Base-by-base conservation (phyloP, 495 filamentous ascomycete species). In the Penicillium dipodomyicola region DNA sequence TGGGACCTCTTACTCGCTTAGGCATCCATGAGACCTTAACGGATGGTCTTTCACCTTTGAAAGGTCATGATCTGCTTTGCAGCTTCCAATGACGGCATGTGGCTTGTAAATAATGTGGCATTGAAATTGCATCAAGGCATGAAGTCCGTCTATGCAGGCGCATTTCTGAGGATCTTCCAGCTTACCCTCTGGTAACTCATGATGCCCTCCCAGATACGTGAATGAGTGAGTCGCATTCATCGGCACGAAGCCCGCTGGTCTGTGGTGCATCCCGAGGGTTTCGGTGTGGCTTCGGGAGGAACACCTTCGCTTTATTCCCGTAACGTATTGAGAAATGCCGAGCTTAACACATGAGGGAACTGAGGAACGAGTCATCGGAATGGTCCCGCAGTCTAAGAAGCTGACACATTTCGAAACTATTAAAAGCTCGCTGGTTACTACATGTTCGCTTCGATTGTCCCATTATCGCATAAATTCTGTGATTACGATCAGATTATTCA, bases 1-100 rank as follows among this genome's bases (percentile, higher is more conserved):
- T 9, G 68, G 70, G 19, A 72, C 54, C 5, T 59, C 32, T 54
- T 68, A 65, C 56, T 74, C 71, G 14, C 66, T 72, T 25, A 72
- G 29, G 3, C 70, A 70, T 5, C 70, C 70, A 48, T 23, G 72
- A 2, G 72, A 73, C 17, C 70, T 63, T 39, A 74, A 54, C 15
- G 56, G 51, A 49, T 72, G 71, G 23, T 61, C 62, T 47, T 49
- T 60, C 19, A 74, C 45, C 2, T 65, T 45, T 2, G 62, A 64
- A 22, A 73, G 55, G 54, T 73, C 67, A 43, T 73, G 71, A 22
- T 73, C 65, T 8, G 49, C 52, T 48, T 59, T 58, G 19, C 59
- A 62, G 29, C 57, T 60, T 14, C 72, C 70, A 39, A 73, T 63
- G 20, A 73, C 69, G 14, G 68, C 61, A 47, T 69, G 52, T 1